Evolutionary conservation across 108 stramenopile genomes (phyloP).

Genomic region (Discostella stelligeroides): DNA sequence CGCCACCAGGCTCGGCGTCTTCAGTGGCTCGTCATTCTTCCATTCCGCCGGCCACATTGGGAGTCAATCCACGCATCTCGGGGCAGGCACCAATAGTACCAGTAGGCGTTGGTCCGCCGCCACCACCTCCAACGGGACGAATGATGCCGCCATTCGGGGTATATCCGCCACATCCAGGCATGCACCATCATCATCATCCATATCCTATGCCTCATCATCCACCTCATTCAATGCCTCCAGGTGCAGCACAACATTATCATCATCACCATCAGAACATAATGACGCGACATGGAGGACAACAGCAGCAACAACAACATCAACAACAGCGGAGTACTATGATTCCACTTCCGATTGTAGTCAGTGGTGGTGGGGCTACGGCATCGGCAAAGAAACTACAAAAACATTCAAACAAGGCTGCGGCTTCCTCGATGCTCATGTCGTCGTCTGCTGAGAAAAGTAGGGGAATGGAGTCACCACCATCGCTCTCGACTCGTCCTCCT

Average conservation of each 20-base stretch:
- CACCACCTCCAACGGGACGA: neutral
- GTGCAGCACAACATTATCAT: too few species aligned
- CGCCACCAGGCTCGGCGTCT: neutral
- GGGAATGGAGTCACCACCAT: constrained; percentile 6
- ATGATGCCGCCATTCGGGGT: neutral
- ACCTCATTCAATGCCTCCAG: neutral
- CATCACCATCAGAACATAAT: neutral
- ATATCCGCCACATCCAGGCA: neutral
- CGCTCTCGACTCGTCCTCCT: constrained; percentile 36
- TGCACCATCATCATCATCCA: neutral
- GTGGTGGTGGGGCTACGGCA: neutral
- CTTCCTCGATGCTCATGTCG: neutral
- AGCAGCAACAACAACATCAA: neutral
- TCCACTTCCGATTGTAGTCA: neutral
- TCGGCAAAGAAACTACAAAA: neutral
- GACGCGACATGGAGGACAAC: constrained; percentile 5
- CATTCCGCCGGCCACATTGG: constrained; percentile 7
- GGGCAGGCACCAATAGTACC: neutral
- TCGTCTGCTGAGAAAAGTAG: neutral
- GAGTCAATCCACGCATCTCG: constrained; percentile 11
- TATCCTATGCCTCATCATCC: constrained; percentile 5
- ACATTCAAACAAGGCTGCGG: neutral
- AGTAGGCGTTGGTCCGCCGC: constrained; percentile 1
- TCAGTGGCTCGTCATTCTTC: neutral
- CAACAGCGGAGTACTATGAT: neutral